Conservation (phyloP, 192 early-diverging fungal species). For the Dispira parvispora region DNA sequence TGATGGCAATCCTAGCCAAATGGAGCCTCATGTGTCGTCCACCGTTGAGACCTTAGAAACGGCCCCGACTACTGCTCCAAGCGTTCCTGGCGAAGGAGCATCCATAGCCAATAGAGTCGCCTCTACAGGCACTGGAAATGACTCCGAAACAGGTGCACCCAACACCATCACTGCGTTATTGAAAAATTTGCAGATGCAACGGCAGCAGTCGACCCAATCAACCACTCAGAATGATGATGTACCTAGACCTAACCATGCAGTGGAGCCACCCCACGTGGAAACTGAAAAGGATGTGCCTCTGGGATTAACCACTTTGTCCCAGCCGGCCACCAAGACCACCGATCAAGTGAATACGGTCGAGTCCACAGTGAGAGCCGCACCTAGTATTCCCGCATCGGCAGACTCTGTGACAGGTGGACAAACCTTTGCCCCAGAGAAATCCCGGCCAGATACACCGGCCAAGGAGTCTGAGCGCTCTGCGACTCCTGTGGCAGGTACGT, state of each 20-base stretch:
- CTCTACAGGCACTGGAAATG: too few species aligned
- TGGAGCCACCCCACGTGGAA: background rate
- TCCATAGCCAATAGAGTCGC: too few species aligned
- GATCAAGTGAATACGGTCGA: background rate
- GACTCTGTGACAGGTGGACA: background rate
- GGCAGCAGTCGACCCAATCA: slow-evolving; percentile 5
- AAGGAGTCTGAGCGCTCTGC: too few species aligned
- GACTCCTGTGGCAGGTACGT: too few species aligned
- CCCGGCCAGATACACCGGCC: too few species aligned
- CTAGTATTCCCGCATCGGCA: background rate
- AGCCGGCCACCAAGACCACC: background rate
- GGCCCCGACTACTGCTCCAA: too few species aligned
- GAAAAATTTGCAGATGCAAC: slow-evolving; percentile 19
- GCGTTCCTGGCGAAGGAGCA: too few species aligned
- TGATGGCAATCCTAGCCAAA: too few species aligned
- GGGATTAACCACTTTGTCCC: background rate
- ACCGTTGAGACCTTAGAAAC: too few species aligned
- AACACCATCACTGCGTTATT: slow-evolving; percentile 3
- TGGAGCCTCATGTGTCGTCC: too few species aligned
- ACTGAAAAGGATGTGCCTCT: background rate
- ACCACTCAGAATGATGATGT: background rate
- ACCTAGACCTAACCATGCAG: background rate
- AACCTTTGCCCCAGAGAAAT: too few species aligned
- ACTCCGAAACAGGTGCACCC: background rate
- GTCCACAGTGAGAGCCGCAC: background rate